Percentiles rank a stretch among this genome's conserved stretches.
Conservation (phyloP, 2,329 filamentous ascomycete genomes). For the Coniochaeta hoffmannii region DNA sequence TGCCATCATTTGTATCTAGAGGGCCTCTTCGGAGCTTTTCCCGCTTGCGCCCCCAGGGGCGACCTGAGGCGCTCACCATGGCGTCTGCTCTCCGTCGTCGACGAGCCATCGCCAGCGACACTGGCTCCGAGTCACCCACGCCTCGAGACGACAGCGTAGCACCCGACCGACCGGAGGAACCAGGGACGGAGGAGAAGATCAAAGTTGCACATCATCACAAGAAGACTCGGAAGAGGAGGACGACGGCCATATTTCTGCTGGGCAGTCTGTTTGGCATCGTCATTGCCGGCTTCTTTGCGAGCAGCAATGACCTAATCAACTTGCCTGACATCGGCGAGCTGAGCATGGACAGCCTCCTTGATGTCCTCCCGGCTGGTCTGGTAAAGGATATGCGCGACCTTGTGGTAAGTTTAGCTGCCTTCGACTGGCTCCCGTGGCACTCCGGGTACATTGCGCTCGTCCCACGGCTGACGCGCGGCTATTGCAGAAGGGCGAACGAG, state of each 20-base stretch:
- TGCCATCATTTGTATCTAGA: background rate
- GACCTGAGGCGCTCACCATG: slow-evolving; percentile 12
- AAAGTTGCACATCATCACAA: slow-evolving; percentile 35
- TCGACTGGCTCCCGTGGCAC: too few species aligned
- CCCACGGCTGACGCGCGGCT: background rate
- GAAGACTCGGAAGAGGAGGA: slow-evolving; percentile 62
- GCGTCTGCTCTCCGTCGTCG: slow-evolving; percentile 19
- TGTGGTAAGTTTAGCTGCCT: slow-evolving; percentile 50
- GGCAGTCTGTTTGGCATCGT: slow-evolving; percentile 87
- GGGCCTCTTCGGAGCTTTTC: background rate
- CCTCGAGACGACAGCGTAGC: slow-evolving; percentile 19
- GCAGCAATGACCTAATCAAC: slow-evolving; percentile 82
- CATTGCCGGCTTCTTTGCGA: slow-evolving; percentile 84
- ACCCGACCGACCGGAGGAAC: slow-evolving; percentile 19
- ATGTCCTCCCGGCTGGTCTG: slow-evolving; percentile 80
- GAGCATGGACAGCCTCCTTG: slow-evolving; percentile 78
- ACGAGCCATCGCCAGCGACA: slow-evolving; percentile 7
- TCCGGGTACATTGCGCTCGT: too few species aligned
- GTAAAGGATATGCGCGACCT: slow-evolving; percentile 81
- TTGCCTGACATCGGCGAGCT: slow-evolving; percentile 63
- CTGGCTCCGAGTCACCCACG: slow-evolving; percentile 21
- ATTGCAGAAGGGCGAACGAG: slow-evolving; percentile 70
- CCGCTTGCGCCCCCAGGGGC: background rate
- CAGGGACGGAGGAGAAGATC: slow-evolving; percentile 24
- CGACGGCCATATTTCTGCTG: slow-evolving; percentile 75